Evolutionary conservation across 108 stramenopile genomes (phyloP).

Genomic region (Pseudonitzschia pungens): DNA sequence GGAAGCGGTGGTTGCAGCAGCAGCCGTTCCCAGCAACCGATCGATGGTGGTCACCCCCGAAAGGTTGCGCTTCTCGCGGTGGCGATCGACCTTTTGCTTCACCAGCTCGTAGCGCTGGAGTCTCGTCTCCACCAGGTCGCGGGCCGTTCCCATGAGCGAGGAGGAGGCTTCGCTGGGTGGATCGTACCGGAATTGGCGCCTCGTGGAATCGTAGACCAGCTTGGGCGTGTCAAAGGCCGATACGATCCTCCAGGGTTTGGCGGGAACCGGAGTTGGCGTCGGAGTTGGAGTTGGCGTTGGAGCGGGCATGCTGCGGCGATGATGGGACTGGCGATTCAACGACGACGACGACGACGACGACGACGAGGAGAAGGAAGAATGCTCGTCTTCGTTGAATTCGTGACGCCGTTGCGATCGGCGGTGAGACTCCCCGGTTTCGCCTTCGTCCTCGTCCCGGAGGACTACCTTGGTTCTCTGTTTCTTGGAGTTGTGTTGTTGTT

Average conservation of each 20-base stretch:
- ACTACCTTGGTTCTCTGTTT: not conserved
- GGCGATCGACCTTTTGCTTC: constrained; percentile 74
- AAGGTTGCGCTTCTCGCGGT: constrained; percentile 30
- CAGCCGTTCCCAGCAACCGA: constrained; percentile 23
- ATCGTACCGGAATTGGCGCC: constrained; percentile 45
- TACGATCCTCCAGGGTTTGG: constrained; percentile 25
- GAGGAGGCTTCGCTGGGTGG: not conserved
- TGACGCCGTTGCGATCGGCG: not conserved
- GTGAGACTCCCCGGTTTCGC: not conserved
- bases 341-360: too few relatives aligned
- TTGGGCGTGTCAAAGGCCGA: constrained; percentile 47
- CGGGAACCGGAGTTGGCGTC: too few relatives aligned
- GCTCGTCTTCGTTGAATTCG: not conserved
- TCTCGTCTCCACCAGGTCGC: constrained; percentile 64
- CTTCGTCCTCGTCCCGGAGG: not conserved
- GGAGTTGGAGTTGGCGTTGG: too few relatives aligned
- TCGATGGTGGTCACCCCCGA: constrained; percentile 53
- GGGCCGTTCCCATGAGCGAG: constrained; percentile 42
- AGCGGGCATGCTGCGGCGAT: too few relatives aligned
- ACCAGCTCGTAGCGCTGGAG: constrained; percentile 68
- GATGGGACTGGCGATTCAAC: too few relatives aligned
- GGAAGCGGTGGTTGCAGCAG: not conserved
- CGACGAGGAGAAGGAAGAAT: too few relatives aligned
- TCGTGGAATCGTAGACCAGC: constrained; percentile 43
- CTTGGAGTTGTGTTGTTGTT: not conserved